phyloP scores from a whole-genome alignment of 495 filamentous ascomycete species.

The Talaromyces stipitatus region DNA sequence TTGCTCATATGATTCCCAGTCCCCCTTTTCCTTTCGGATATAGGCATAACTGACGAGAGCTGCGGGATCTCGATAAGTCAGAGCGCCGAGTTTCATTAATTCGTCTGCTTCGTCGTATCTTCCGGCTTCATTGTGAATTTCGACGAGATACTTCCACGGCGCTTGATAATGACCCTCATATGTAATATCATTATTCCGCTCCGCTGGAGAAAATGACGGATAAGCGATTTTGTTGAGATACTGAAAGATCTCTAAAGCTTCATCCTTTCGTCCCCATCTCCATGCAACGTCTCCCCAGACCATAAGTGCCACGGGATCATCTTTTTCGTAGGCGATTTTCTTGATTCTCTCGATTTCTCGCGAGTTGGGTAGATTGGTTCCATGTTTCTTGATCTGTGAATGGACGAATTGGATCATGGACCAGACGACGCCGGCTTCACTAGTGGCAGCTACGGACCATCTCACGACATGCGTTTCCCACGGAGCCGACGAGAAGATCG shows the following conservation, averaged over 20 bases:
- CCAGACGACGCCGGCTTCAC: neutral
- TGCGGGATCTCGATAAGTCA: conserved; percentile 23
- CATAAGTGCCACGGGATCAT: conserved; percentile 23
- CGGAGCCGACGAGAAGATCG: neutral
- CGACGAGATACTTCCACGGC: conserved; percentile 21
- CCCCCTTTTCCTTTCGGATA: conserved; percentile 13
- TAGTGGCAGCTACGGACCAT: neutral
- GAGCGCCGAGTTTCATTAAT: conserved; percentile 16
- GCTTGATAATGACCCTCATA: conserved; percentile 6
- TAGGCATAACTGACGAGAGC: conserved; percentile 22
- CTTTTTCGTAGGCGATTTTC: conserved; percentile 1
- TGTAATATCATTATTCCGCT: conserved; percentile 8
- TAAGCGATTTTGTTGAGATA: conserved; percentile 15
- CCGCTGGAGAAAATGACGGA: conserved; percentile 5
- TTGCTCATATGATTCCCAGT: conserved; percentile 26
- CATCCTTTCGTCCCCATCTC: conserved; percentile 11
- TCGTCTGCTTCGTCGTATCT: conserved; percentile 8
- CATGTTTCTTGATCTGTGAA: neutral
- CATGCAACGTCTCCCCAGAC: conserved; percentile 22
- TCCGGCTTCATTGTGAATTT: conserved; percentile 11
- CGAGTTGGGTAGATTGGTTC: neutral
- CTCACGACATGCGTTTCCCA: neutral
- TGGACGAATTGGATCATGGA: neutral
- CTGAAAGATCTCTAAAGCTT: conserved; percentile 18
- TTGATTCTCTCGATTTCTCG: neutral